Evolutionary conservation across 1,284 basidiomycete genomes (phyloP).

Genomic region (Marasmius fiardii): DNA sequence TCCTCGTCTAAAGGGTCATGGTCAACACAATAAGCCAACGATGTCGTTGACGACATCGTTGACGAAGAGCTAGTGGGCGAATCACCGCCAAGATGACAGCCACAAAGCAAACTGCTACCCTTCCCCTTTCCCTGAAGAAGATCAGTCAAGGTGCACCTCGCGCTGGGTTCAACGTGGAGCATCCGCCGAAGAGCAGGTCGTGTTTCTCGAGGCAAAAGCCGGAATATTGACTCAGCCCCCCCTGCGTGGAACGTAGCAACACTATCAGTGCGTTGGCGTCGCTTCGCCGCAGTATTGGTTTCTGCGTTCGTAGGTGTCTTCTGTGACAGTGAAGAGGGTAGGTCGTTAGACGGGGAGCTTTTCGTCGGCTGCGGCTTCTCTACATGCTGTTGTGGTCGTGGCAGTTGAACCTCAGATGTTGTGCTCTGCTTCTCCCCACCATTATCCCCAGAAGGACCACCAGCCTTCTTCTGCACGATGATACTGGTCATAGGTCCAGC

Average conservation of each 20-base stretch:
- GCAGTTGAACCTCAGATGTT: too few species aligned
- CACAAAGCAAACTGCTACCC: conserved; percentile 74
- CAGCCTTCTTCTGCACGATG: neutral
- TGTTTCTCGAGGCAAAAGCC: conserved; percentile 92
- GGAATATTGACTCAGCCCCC: conserved; percentile 96
- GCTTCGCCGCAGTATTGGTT: conserved; percentile 17
- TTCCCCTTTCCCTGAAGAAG: conserved; percentile 81
- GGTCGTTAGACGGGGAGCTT: too few species aligned
- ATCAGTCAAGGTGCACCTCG: conserved; percentile 93
- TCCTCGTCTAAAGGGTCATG: conserved; percentile 66
- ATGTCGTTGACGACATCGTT: conserved; percentile 7
- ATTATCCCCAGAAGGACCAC: neutral
- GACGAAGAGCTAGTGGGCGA: conserved; percentile 26
- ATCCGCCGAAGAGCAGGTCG: conserved; percentile 88
- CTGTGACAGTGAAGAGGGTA: neutral
- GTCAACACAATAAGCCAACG: conserved; percentile 43
- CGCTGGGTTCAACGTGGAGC: conserved; percentile 87
- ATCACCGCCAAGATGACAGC: conserved; percentile 42
- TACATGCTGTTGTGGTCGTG: neutral
- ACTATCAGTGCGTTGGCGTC: conserved; percentile 55
- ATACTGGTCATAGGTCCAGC: neutral
- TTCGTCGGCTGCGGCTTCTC: neutral
- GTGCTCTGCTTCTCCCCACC: neutral
- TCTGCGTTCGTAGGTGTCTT: neutral
- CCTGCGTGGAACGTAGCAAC: conserved; percentile 79